These are phyloP conservation scores for Cryptococcus maquisensis DNA, from an alignment of 1,284 basidiomycete genomes.

Conservation along the genomic window DNA sequence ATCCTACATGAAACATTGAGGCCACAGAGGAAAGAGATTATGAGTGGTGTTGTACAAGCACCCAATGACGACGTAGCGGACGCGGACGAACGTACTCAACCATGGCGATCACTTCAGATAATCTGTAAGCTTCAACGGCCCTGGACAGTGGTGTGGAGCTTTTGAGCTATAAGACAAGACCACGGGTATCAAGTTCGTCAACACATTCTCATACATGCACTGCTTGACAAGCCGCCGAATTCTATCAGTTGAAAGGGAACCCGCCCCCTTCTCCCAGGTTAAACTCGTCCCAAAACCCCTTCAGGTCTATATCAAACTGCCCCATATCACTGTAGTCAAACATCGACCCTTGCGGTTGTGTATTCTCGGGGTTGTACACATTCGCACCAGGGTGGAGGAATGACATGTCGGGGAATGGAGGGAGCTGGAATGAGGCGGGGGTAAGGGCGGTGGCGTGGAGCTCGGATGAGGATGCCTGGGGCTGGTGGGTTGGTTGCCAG, in stretches of 20 bases:
- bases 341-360: slow-evolving; percentile 10
- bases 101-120: no score
- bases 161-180: no score
- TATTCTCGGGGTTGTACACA: not conserved
- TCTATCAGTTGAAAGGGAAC: slow-evolving; percentile 36
- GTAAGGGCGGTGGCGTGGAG: not conserved
- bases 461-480: no score
- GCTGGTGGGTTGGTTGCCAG: no score
- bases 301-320: slow-evolving; percentile 42
- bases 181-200: no score
- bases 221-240: not conserved
- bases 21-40: no score
- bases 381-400: not conserved
- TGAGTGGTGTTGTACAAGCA: no score
- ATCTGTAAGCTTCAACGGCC: no score
- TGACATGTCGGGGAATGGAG: slow-evolving; percentile 7
- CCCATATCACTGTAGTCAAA: slow-evolving; percentile 31
- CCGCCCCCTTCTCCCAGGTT: slow-evolving; percentile 39
- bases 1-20: no score
- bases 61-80: no score
- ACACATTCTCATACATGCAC: not conserved
- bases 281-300: slow-evolving; percentile 47
- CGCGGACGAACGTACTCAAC: no score
- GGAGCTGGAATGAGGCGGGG: slow-evolving; percentile 7
- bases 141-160: no score